A percentile compares a stretch with the other conserved stretches of the same genome.
These are phyloP conservation scores for Cylindricascospora bacillispora DNA, from an alignment of 1,139 yeast genomes.

Conservation along the genomic window DNA sequence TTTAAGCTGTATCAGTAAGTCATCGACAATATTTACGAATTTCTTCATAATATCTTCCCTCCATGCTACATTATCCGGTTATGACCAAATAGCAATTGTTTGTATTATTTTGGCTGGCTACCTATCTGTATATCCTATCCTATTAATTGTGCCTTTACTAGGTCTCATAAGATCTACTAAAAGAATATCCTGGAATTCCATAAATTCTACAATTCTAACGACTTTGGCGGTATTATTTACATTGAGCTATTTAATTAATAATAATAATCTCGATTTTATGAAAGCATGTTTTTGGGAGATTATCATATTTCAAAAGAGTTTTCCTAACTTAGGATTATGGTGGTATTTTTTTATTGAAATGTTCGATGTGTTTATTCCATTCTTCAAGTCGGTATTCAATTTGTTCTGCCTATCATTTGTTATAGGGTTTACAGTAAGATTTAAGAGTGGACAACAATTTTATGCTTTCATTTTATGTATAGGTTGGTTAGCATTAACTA, in stretches of 20 bases:
- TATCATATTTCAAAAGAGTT: constrained; percentile 48
- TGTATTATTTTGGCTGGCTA: constrained; percentile 53
- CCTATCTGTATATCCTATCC: constrained; percentile 49
- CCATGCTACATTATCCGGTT: constrained; percentile 32
- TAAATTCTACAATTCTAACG: background rate
- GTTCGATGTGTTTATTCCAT: constrained; percentile 78
- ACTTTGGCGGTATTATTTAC: background rate
- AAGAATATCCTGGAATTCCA: background rate
- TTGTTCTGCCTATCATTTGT: constrained; percentile 56
- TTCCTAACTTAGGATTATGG: constrained; percentile 77
- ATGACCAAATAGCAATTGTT: constrained; percentile 36
- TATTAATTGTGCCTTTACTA: constrained; percentile 43
- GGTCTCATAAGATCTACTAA: constrained; percentile 15
- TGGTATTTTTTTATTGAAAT: constrained; percentile 97
- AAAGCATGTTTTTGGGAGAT: constrained; percentile 50
- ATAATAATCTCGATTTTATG: constrained; percentile 41
- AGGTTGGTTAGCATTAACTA: constrained; percentile 61
- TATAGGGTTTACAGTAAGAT: constrained; percentile 62
- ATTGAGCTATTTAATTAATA: constrained; percentile 17
- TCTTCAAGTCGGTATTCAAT: constrained; percentile 76
- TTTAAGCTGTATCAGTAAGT: constrained; percentile 54
- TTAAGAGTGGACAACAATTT: constrained; percentile 49
- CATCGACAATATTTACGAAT: constrained; percentile 52
- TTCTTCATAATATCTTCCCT: constrained; percentile 42
- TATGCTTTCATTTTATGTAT: constrained; percentile 51